phyloP scores from a whole-genome alignment of 1,284 basidiomycete genomes.

The Ustilago xerochloae region DNA sequence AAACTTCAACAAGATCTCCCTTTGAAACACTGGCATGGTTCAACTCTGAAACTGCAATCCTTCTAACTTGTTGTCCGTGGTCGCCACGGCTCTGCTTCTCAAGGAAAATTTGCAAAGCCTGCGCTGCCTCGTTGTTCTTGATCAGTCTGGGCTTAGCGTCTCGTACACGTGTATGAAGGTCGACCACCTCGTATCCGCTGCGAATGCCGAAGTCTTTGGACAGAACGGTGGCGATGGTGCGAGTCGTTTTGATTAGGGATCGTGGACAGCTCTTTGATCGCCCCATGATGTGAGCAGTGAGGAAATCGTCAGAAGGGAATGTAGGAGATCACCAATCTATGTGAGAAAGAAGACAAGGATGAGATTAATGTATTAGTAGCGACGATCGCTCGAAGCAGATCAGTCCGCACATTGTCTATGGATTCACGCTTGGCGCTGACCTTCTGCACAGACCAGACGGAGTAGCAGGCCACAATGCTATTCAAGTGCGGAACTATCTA shows the following conservation, averaged over 20 bases:
- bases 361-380: no score
- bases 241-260: slow-evolving; percentile 19
- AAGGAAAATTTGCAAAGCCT: slow-evolving; percentile 2
- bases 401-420: no score
- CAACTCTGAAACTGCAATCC: background rate
- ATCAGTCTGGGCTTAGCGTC: background rate
- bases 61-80: background rate
- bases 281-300: no score
- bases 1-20: slow-evolving; percentile 17
- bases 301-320: background rate
- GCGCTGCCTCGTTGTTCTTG: background rate
- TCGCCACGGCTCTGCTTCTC: background rate
- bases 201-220: slow-evolving; percentile 24
- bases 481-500: background rate
- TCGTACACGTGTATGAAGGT: background rate
- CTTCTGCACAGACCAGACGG: slow-evolving; percentile 1
- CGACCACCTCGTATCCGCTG: slow-evolving; percentile 21
- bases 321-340: background rate
- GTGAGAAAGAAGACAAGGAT: background rate
- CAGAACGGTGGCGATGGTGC: slow-evolving; percentile 11
- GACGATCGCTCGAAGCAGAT: no score
- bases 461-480: background rate
- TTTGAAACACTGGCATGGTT: background rate
- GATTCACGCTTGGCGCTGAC: slow-evolving; percentile 1
- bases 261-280: background rate